Base-by-base conservation (phyloP, 163 green algal genomes). In the Prototheca stagnorum region DNA sequence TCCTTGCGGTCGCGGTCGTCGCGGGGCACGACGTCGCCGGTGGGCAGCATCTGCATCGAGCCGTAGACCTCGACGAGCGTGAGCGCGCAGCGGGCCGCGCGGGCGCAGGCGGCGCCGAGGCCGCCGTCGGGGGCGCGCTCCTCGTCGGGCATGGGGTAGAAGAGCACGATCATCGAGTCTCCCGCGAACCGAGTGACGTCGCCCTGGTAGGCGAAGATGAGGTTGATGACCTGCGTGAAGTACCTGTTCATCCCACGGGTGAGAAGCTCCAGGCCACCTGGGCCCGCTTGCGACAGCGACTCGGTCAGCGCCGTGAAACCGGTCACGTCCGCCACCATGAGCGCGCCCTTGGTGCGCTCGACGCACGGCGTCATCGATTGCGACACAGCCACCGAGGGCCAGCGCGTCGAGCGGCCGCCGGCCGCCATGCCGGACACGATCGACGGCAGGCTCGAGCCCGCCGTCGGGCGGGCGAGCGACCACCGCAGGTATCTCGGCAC, bases 101-200 rank as follows among this genome's bases (percentile, higher is more conserved):
- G 67, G 39, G 74, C 43, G 0, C 65, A 72, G 8, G 72, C 62
- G 2, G 54, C 48, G 2, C 50, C 44, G 28, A 85, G 54, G 6
- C 74, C 75, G 9, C 51, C 47, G 35, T 88, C 70, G 0, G 37
- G 47, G 39, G 31, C 44, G 22, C 50, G 25, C 4, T 54, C 61
- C 51, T 79, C 72, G 24, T 56, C 21, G 7, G 47, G 47, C 5
- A 47, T 76, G 4, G 77, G 64, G 44, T 47, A 51, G 54, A 92
- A 92, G 2, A 65, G 61, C 4, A 81, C 64, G 26, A 92, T 85
- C 70, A 92, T 82, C 8, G 70, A 77, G 67, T 92, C 81, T 0
- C 81, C 81, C 4, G 81, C 81, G 69, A 92, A 92, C 51, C 86
- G 83, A 48, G 85, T 77, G 9, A 93, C 73, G 53, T 93, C 81